Evolutionary conservation across 1,284 basidiomycete genomes (phyloP).

Genomic region (Mixia osmundae): DNA sequence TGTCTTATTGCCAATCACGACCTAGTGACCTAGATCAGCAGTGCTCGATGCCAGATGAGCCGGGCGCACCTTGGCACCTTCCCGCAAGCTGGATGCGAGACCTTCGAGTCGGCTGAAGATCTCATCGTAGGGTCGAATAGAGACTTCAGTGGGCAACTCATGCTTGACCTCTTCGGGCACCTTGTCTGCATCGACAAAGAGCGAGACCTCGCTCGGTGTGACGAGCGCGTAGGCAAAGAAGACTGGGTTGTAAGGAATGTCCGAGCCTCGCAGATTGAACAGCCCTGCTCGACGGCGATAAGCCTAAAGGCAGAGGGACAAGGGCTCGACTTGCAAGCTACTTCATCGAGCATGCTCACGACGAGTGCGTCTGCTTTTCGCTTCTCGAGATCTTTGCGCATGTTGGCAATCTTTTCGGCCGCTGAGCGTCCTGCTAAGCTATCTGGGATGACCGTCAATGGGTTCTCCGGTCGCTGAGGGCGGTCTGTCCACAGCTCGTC

Average conservation of each 20-base stretch:
- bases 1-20: slow-evolving; percentile 44
- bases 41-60: not conserved
- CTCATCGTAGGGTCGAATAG: slow-evolving; percentile 42
- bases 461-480: slow-evolving; percentile 44
- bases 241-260: slow-evolving; percentile 69
- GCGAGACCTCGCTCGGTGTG: slow-evolving; percentile 35
- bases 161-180: slow-evolving; percentile 33
- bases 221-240: slow-evolving; percentile 84
- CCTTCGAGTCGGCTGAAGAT: slow-evolving; percentile 38
- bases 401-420: slow-evolving; percentile 37
- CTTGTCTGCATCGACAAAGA: slow-evolving; percentile 51
- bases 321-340: slow-evolving; percentile 30
- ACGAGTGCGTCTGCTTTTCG: slow-evolving; percentile 26
- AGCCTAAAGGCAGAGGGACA: not conserved
- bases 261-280: slow-evolving; percentile 77
- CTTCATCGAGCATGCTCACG: slow-evolving; percentile 61
- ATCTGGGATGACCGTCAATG: slow-evolving; percentile 43
- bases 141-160: slow-evolving; percentile 36
- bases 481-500: slow-evolving; percentile 57
- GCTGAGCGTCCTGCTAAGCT: slow-evolving; percentile 46
- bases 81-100: slow-evolving; percentile 25
- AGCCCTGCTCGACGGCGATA: slow-evolving; percentile 34
- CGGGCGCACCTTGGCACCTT: slow-evolving; percentile 9
- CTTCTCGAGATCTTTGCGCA: slow-evolving; percentile 36
- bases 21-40: slow-evolving; percentile 16